These are phyloP conservation scores for Dendrocalamus latiflorus DNA, from an alignment of 202 grass and related monocot species.

Conservation along the genomic window DNA sequence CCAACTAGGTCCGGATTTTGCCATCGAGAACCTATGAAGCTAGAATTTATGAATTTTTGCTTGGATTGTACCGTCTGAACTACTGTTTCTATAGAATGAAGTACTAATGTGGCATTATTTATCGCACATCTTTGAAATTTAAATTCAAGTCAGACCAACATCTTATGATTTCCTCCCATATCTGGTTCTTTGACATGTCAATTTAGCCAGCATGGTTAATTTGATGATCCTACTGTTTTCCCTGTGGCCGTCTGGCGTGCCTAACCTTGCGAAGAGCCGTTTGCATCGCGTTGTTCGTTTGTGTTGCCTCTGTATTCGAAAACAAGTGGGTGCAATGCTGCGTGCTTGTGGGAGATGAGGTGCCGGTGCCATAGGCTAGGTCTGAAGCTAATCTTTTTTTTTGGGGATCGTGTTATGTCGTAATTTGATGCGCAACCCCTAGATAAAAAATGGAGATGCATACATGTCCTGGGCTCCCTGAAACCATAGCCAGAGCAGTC, in stretches of 20 bases:
- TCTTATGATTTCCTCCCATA: not conserved
- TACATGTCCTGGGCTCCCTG: no score
- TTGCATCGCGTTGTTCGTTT: no score
- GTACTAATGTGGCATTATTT: slow-evolving; percentile 2
- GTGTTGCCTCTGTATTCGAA: no score
- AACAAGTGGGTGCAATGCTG: no score
- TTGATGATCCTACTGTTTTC: not conserved
- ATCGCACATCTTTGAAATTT: not conserved
- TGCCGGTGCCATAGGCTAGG: no score
- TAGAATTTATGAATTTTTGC: slow-evolving; percentile 12
- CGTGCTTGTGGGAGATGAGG: no score
- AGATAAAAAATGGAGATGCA: no score
- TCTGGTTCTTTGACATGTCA: not conserved
- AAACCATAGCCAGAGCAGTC: no score
- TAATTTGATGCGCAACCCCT: no score
- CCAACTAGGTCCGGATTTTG: slow-evolving; percentile 18
- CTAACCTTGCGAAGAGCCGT: no score
- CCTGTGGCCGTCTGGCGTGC: not conserved
- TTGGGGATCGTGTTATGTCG: no score
- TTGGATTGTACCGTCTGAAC: not conserved
- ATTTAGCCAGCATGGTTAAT: not conserved
- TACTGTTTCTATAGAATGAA: not conserved
- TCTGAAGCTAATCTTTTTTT: no score
- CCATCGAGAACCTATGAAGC: not conserved
- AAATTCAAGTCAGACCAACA: not conserved